Evolutionary conservation across 495 filamentous ascomycete species (phyloP).

Genomic region (Aspergillus campestris): DNA sequence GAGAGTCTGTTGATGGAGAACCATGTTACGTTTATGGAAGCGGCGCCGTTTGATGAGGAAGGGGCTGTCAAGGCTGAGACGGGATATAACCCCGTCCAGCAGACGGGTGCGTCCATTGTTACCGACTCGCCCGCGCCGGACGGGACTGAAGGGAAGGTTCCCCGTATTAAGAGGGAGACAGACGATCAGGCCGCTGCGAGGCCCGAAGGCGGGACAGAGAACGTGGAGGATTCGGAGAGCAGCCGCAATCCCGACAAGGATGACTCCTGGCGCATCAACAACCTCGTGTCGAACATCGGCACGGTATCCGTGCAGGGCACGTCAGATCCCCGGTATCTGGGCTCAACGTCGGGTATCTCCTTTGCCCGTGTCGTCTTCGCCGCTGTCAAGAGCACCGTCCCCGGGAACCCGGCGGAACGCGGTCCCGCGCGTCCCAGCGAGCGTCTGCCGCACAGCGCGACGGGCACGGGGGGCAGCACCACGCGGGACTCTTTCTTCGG

Average conservation of each 20-base stretch:
- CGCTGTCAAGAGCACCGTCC: constrained; percentile 79
- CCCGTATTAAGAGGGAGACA: constrained; percentile 19
- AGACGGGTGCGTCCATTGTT: constrained; percentile 1
- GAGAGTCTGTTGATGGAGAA: constrained; percentile 68
- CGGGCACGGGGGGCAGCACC: constrained; percentile 51
- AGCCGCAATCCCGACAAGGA: constrained; percentile 34
- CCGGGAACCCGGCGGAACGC: constrained; percentile 48
- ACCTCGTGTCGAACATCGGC: constrained; percentile 67
- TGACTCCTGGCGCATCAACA: constrained; percentile 56
- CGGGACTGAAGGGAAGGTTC: constrained; percentile 12
- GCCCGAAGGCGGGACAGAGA: constrained; percentile 32
- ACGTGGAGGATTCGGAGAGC: constrained; percentile 11
- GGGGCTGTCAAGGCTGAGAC: constrained; percentile 30
- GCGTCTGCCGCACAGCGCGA: constrained; percentile 33
- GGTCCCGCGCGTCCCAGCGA: constrained; percentile 43
- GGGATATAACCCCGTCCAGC: constrained; percentile 21
- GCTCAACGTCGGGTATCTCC: constrained; percentile 83
- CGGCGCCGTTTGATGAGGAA: constrained; percentile 68
- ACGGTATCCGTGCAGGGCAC: constrained; percentile 69
- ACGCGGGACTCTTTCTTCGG: constrained; percentile 97
- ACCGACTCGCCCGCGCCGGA: constrained; percentile 11
- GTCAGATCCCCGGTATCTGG: constrained; percentile 71
- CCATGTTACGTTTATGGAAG: constrained; percentile 60
- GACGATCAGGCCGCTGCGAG: constrained; percentile 4
- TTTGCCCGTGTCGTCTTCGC: constrained; percentile 94